A percentile compares a stretch with the other conserved stretches of the same genome.
phyloP scores from a whole-genome alignment of 352 stramenopile species.

The Phytophthora vignae region DNA sequence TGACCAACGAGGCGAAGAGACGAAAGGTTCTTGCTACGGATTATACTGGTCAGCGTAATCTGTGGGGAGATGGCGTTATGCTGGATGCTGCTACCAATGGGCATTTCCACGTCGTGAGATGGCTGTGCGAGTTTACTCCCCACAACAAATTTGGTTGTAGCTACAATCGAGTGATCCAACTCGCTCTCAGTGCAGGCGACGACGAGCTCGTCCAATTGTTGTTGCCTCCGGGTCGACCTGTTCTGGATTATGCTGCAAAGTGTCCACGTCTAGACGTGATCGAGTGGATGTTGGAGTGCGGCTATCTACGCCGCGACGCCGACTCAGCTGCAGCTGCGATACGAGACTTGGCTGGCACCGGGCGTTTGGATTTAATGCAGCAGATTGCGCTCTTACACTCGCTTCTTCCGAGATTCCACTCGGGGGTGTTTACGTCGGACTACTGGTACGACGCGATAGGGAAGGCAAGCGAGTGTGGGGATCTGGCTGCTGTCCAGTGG shows the following conservation, averaged over 20 bases:
- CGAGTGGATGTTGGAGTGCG: constrained; percentile 24
- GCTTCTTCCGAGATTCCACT: background rate
- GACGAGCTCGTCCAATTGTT: background rate
- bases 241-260: constrained; percentile 8
- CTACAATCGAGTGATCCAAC: background rate
- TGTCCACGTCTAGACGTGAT: constrained; percentile 11
- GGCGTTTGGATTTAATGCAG: constrained; percentile 23
- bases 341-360: constrained; percentile 2
- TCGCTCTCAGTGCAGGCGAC: background rate
- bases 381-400: constrained; percentile 16
- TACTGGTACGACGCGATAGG: constrained; percentile 6
- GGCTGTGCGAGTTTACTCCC: background rate
- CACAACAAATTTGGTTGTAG: background rate
- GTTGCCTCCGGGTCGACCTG: background rate
- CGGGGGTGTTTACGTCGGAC: background rate
- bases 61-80: background rate
- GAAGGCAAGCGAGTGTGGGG: constrained; percentile 2
- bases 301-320: constrained; percentile 6
- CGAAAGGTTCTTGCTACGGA: background rate
- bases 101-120: constrained; percentile 2
- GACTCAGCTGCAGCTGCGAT: constrained; percentile 9
- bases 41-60: background rate
- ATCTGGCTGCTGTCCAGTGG: constrained; percentile 5
- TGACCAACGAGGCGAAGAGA: background rate
- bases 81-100: background rate